Percentiles rank a stretch among this genome's conserved stretches.
These are phyloP conservation scores for Casaregolazyma suthepensis DNA, from an alignment of 1,139 yeast genomes.

Conservation along the genomic window DNA sequence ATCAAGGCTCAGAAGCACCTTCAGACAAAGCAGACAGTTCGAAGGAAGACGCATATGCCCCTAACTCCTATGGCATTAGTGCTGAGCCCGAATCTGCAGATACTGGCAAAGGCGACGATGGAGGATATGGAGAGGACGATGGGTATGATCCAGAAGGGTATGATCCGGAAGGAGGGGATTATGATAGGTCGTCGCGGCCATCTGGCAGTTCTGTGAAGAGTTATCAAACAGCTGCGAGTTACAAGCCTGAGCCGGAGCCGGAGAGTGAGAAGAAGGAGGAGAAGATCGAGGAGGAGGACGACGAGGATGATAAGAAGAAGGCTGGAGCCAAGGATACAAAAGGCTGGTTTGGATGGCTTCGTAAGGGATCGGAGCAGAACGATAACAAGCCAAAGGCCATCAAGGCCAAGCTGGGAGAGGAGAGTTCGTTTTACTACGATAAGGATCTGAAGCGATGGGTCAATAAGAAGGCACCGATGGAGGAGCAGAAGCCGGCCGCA, in stretches of 20 bases:
- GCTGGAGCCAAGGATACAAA: constrained; percentile 18
- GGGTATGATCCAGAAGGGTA: constrained; percentile 17
- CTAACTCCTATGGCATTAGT: neutral
- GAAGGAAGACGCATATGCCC: neutral
- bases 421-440: constrained; percentile 69
- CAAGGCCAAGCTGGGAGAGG: constrained; percentile 82
- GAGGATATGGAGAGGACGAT: constrained; percentile 16
- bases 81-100: neutral
- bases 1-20: neutral
- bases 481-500: constrained; percentile 51
- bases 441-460: constrained; percentile 86
- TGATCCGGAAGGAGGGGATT: constrained; percentile 13
- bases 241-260: constrained; percentile 26
- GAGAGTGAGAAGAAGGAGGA: constrained; percentile 17
- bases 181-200: constrained; percentile 4
- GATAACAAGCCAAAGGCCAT: constrained; percentile 68
- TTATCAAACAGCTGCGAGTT: constrained; percentile 7
- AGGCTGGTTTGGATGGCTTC: constrained; percentile 45
- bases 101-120: neutral
- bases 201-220: neutral
- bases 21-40: neutral
- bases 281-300: constrained; percentile 20
- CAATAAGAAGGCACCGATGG: constrained; percentile 65
- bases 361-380: constrained; percentile 35
- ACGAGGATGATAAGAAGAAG: constrained; percentile 18